A percentile compares a stretch with the other conserved stretches of the same genome.
These are phyloP conservation scores for Lentinula raphanica DNA, from an alignment of 768 basidiomycete genomes.

Conservation along the genomic window DNA sequence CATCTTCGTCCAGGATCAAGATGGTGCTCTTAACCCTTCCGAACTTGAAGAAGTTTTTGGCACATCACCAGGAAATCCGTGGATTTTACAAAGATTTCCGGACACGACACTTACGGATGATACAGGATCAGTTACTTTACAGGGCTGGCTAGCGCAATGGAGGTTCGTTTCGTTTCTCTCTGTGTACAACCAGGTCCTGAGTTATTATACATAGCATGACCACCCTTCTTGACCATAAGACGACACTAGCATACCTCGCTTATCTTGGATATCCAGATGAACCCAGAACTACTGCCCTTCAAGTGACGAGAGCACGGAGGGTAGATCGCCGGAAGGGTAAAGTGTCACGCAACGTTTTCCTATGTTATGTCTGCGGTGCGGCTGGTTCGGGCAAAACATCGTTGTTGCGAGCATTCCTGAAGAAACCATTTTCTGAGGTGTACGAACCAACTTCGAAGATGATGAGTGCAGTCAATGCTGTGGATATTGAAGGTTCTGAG, in stretches of 20 bases:
- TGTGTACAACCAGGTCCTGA: background rate
- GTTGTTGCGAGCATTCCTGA: slow-evolving; percentile 77
- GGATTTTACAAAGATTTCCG: slow-evolving; percentile 86
- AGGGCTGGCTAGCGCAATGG: slow-evolving; percentile 99
- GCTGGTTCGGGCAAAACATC: slow-evolving; percentile 95
- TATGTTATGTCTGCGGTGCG: slow-evolving; percentile 91
- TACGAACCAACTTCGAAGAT: slow-evolving; percentile 91
- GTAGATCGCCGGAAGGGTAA: slow-evolving; percentile 83
- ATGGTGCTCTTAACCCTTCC: slow-evolving; percentile 79
- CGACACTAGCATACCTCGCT: slow-evolving; percentile 89
- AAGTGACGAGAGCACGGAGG: slow-evolving; percentile 80
- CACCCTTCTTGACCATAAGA: slow-evolving; percentile 88
- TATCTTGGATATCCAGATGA: slow-evolving; percentile 88
- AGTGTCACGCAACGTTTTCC: slow-evolving; percentile 85
- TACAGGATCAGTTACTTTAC: slow-evolving; percentile 85
- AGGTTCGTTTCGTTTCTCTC: slow-evolving; percentile 45
- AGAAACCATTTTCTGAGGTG: slow-evolving; percentile 64
- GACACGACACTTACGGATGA: slow-evolving; percentile 87
- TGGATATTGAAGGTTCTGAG: slow-evolving; percentile 91
- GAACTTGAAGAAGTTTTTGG: slow-evolving; percentile 89
- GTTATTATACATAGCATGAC: slow-evolving; percentile 67
- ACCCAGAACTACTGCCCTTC: slow-evolving; percentile 76
- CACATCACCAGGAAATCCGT: slow-evolving; percentile 96
- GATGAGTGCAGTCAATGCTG: slow-evolving; percentile 89
- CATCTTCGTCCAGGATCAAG: slow-evolving; percentile 64